phyloP scores from a whole-genome alignment of 1,284 basidiomycete genomes.

The Psilocybe mexicana region DNA sequence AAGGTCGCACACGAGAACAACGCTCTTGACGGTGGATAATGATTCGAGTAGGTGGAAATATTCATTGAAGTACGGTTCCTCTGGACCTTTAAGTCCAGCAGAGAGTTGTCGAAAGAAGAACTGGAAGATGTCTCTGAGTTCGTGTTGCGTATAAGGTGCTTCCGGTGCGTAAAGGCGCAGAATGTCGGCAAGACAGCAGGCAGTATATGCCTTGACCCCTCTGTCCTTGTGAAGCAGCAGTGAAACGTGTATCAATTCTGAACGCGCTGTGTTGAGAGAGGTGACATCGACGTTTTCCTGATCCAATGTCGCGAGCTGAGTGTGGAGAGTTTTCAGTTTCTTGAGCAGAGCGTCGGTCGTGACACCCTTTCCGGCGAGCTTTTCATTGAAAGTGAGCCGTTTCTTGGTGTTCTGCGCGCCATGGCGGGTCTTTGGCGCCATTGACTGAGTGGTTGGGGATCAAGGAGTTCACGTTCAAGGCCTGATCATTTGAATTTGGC shows the following conservation, averaged over 20 bases:
- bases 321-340: constrained; percentile 81
- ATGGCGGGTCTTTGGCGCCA: constrained; percentile 74
- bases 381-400: constrained; percentile 77
- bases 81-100: constrained; percentile 70
- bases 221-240: constrained; percentile 93
- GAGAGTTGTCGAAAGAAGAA: constrained; percentile 90
- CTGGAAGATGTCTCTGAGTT: constrained; percentile 92
- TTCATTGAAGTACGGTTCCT: constrained; percentile 80
- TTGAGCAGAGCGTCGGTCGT: constrained; percentile 80
- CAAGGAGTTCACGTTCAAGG: constrained; percentile 3
- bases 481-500: background rate
- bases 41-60: constrained; percentile 93
- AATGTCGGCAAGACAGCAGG: constrained; percentile 94
- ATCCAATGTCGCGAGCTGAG: constrained; percentile 82
- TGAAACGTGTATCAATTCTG: constrained; percentile 79
- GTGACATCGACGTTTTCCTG: constrained; percentile 82
- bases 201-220: constrained; percentile 91
- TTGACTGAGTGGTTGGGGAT: constrained; percentile 24
- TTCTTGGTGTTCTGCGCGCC: constrained; percentile 52
- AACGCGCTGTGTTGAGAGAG: constrained; percentile 70
- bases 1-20: constrained; percentile 92
- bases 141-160: constrained; percentile 88
- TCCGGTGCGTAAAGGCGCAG: constrained; percentile 95
- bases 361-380: constrained; percentile 69
- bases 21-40: constrained; percentile 91